Base-by-base conservation (phyloP, 2,329 filamentous ascomycete species). In the Pseudocercospora musae region DNA sequence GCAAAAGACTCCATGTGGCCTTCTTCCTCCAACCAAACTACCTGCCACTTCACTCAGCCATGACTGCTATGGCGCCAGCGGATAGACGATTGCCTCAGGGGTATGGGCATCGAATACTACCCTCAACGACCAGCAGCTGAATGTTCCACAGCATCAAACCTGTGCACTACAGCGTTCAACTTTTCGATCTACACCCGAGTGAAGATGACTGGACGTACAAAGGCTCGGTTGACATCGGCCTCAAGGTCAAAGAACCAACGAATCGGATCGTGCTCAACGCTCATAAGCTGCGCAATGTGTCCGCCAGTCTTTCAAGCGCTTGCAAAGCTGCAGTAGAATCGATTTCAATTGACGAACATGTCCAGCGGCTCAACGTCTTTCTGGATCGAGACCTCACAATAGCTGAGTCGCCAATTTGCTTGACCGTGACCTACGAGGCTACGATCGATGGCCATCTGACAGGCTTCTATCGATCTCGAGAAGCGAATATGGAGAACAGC, bases 401-500 rank as follows among this genome's bases (percentile, higher is more conserved):
- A 50, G n/a, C 15, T n/a, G 15, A 29, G 33, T 11, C 13, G 13
- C 4, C 77, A 96, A 50, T 80, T 82, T 50, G 84, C 96, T 73
- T 83, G 86, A 33, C 96, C 93, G 9, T 48, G 44, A 23, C 86
- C 21, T 96, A 94, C 73, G 84, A 89, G 71, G 93, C 91, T 64
- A 88, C 84, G 62, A 89, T 96, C 78, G 96, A 96, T 81, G 91
- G 96, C 79, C 90, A 91, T 74, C 96, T 96, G 92, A 89, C 91
- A 62, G 92, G 93, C 44, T 96, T 96, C 82, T 96, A 95, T 78
- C 88, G 92, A 68, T 93, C 91, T 73, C 37, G n/a, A 18, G 92
- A 95, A 80, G 99, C 98, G 79, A 96, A 92, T 81, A 91, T 93
- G n/a, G 79, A 85, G 58, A 86, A 84, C 40, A 81, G 89, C 31